phyloP scores from a whole-genome alignment of 2,329 filamentous ascomycete species.

The Cercospora zeina region DNA sequence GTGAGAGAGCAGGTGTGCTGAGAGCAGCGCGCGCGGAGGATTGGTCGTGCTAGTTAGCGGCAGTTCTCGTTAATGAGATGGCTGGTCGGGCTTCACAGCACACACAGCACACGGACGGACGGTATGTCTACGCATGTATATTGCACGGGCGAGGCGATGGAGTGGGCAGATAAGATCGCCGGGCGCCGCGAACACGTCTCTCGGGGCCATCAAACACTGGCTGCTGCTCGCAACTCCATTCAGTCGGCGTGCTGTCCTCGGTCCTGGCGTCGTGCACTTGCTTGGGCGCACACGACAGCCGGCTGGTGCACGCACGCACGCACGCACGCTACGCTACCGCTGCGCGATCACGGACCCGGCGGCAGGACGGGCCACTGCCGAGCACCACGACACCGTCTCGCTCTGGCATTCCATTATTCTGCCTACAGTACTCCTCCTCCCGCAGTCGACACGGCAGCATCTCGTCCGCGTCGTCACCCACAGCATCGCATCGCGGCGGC shows the following conservation, averaged over 20 bases:
- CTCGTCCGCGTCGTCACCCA: constrained; percentile 5
- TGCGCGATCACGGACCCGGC: too few relatives aligned
- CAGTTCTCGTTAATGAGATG: constrained; percentile 4
- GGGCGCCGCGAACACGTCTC: background rate
- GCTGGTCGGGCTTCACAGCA: background rate
- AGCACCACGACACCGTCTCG: too few relatives aligned
- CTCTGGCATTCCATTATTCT: too few relatives aligned
- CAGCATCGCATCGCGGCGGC: background rate
- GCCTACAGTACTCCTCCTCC: too few relatives aligned
- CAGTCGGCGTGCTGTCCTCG: background rate
- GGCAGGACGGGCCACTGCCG: too few relatives aligned
- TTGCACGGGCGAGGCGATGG: background rate
- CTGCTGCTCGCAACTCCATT: background rate
- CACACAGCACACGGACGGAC: background rate
- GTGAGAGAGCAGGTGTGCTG: background rate
- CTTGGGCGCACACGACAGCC: background rate
- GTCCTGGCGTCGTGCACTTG: background rate
- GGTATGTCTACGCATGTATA: background rate
- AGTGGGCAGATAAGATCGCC: background rate
- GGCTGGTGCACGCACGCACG: background rate
- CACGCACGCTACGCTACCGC: too few relatives aligned
- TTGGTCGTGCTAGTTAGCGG: background rate
- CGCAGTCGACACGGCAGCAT: too few relatives aligned
- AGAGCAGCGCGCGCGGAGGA: background rate
- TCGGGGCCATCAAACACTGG: background rate